These are phyloP conservation scores for Kodamaea arcana DNA, from an alignment of 1,139 yeast species.

Conservation along the genomic window DNA sequence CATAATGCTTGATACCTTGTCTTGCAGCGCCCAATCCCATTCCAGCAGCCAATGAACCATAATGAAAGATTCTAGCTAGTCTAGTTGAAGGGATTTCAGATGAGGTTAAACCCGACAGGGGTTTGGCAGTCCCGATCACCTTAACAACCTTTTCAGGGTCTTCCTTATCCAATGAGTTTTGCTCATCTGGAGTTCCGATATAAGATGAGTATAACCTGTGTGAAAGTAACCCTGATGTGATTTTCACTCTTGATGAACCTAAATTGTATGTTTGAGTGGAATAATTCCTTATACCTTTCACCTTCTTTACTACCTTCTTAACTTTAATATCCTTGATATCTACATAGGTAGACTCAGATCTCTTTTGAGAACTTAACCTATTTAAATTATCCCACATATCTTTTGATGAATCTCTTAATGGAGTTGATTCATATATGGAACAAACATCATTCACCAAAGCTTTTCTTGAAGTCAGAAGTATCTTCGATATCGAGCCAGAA, in stretches of 20 bases:
- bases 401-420: neutral
- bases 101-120: slow-evolving; percentile 50
- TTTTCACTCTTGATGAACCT: neutral
- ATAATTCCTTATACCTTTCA: neutral
- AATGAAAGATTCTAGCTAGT: slow-evolving; percentile 82
- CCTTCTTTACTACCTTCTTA: neutral
- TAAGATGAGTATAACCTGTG: neutral
- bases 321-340: neutral
- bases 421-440: slow-evolving; percentile 7
- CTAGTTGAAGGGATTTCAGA: slow-evolving; percentile 84
- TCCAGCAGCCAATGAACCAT: slow-evolving; percentile 89
- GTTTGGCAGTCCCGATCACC: slow-evolving; percentile 9
- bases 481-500: slow-evolving; percentile 23
- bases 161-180: neutral
- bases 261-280: neutral
- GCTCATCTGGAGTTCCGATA: neutral
- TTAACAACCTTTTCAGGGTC: slow-evolving; percentile 7
- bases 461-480: slow-evolving; percentile 20
- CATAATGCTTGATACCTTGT: slow-evolving; percentile 70
- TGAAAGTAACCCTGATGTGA: too few species aligned
- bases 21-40: slow-evolving; percentile 82
- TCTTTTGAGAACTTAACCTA: neutral
- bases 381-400: neutral
- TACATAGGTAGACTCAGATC: neutral
- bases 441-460: slow-evolving; percentile 20